These are phyloP conservation scores for Tilletia walkeri DNA, from an alignment of 1,284 basidiomycete species.

Conservation along the genomic window DNA sequence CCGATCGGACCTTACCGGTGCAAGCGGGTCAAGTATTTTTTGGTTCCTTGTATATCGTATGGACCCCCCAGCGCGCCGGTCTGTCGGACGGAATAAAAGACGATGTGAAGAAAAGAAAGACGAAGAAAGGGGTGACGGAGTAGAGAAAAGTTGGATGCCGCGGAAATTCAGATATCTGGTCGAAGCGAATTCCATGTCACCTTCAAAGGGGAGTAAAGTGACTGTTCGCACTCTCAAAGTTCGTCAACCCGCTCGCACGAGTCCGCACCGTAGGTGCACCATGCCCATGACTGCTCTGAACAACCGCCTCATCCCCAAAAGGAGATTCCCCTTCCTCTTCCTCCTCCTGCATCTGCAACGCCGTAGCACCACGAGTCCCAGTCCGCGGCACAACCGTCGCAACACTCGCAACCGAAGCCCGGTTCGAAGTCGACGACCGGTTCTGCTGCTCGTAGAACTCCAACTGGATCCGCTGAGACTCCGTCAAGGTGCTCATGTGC, in stretches of 20 bases:
- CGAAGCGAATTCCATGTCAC: no score
- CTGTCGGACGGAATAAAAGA: no score
- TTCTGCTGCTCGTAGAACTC: slow-evolving; percentile 38
- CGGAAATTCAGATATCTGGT: no score
- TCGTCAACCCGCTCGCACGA: not conserved
- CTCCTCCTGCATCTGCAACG: not conserved
- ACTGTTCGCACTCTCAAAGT: slow-evolving; percentile 1
- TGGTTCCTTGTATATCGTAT: no score
- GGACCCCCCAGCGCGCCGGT: no score
- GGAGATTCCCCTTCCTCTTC: not conserved
- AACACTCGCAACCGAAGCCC: not conserved
- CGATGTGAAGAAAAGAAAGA: no score
- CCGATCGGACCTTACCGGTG: no score
- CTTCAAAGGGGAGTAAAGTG: not conserved
- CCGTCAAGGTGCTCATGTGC: slow-evolving; percentile 25
- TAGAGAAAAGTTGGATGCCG: no score
- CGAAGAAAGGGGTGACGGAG: no score
- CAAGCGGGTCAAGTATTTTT: no score
- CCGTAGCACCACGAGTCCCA: not conserved
- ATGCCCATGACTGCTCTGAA: not conserved
- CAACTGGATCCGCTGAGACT: slow-evolving; percentile 41
- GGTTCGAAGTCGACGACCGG: not conserved
- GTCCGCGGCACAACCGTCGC: slow-evolving; percentile 2
- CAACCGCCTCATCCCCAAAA: slow-evolving; percentile 14
- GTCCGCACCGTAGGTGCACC: not conserved